Percentiles rank a stretch among this genome's conserved stretches.
Evolutionary conservation across 495 filamentous ascomycete species (phyloP).

Genomic region (Cairneyella variabilis): DNA sequence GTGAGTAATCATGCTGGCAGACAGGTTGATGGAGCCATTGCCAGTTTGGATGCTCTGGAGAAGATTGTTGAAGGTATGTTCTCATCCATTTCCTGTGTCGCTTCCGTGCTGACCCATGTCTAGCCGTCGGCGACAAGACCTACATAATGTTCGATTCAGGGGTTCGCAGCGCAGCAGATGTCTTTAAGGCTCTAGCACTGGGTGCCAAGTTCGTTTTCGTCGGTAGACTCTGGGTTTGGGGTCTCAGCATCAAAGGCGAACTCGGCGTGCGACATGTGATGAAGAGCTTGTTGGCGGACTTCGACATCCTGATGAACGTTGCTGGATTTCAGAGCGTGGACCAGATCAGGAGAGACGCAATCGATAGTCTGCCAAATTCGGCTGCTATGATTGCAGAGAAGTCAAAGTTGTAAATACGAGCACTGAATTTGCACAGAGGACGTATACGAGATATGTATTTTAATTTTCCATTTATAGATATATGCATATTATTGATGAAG

Average conservation of each 20-base stretch:
- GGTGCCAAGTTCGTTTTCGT: constrained; percentile 64
- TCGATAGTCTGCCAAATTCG: constrained; percentile 30
- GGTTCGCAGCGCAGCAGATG: constrained; percentile 51
- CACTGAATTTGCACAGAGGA: too few species aligned
- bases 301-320: constrained; percentile 64
- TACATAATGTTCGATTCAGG: constrained; percentile 63
- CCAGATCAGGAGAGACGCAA: constrained; percentile 47
- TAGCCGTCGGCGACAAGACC: constrained; percentile 33
- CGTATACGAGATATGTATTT: too few species aligned
- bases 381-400: constrained; percentile 35
- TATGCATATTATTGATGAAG: too few species aligned
- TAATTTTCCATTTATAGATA: too few species aligned
- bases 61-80: constrained; percentile 64
- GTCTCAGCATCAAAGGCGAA: constrained; percentile 56
- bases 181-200: constrained; percentile 59
- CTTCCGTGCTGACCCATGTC: too few species aligned
- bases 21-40: constrained; percentile 61
- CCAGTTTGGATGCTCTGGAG: constrained; percentile 58
- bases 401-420: too few species aligned
- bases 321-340: constrained; percentile 52
- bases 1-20: constrained; percentile 62
- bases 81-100: too few species aligned
- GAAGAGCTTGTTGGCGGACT: constrained; percentile 60
- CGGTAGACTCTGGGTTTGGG: constrained; percentile 61
- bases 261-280: constrained; percentile 60